A percentile compares a stretch with the other conserved stretches of the same genome.
Conservation (phyloP, 2,329 filamentous ascomycete genomes). For the Pseudonectria foliicola region DNA sequence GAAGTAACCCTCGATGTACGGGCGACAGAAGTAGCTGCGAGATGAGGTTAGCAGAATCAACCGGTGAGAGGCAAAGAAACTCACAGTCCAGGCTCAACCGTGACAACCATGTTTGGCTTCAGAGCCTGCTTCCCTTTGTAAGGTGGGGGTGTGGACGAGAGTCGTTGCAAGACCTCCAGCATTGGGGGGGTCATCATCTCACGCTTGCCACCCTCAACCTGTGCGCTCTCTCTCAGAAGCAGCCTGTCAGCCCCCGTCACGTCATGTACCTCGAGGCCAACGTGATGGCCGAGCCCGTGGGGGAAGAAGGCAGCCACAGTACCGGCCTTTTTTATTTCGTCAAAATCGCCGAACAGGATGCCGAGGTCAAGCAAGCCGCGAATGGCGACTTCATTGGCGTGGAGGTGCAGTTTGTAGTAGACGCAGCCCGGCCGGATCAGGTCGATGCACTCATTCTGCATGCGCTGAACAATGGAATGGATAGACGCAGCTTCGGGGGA, state of each 20-base stretch:
- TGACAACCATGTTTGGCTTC: conserved; percentile 61
- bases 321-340: conserved; percentile 46
- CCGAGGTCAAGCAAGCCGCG: conserved; percentile 64
- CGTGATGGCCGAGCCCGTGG: conserved; percentile 57
- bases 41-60: conserved; percentile 1
- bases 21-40: conserved; percentile 63
- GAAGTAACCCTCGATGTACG: conserved; percentile 65
- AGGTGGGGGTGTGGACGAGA: conserved; percentile 19
- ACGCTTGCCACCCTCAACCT: conserved; percentile 33
- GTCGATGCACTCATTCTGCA: conserved; percentile 71
- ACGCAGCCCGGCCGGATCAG: conserved; percentile 60
- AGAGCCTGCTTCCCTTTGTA: conserved; percentile 36
- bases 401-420: conserved; percentile 66
- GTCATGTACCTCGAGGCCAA: conserved; percentile 60
- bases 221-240: conserved; percentile 19
- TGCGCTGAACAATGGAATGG: conserved; percentile 69
- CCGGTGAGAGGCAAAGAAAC: conserved; percentile 14
- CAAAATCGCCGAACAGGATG: conserved; percentile 57
- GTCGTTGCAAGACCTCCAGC: conserved; percentile 23
- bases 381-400: conserved; percentile 66
- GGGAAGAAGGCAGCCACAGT: conserved; percentile 58
- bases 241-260: conserved; percentile 37
- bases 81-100: conserved; percentile 68
- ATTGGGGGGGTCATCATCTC: conserved; percentile 32
- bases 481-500: conserved; percentile 62